Conservation (phyloP, 129 eudicot genomes). For the Flaveria sonorensis region DNA sequence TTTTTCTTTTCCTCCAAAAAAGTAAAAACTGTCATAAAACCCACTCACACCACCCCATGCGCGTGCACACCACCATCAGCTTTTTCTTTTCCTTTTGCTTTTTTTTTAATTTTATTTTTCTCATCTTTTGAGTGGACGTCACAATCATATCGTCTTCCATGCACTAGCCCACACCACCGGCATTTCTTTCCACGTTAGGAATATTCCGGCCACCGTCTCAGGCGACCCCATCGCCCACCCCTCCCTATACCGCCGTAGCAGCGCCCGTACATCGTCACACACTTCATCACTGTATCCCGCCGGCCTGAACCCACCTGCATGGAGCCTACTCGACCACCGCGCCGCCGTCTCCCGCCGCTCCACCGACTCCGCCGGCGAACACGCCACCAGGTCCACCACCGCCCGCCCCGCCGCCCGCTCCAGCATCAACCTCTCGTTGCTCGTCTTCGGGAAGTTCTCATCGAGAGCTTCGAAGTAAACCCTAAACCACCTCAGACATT, state of each 20-base stretch:
- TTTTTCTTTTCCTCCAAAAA: constrained; percentile 30
- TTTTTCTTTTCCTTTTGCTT: constrained; percentile 23
- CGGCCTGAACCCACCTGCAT: constrained; percentile 49
- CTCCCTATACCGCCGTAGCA: constrained; percentile 87
- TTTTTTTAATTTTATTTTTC: constrained; percentile 23
- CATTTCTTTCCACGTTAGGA: constrained; percentile 88
- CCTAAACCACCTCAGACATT: constrained; percentile 84
- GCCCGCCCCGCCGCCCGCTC: constrained; percentile 87
- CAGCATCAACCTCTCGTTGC: constrained; percentile 77
- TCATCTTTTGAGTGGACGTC: constrained; percentile 37
- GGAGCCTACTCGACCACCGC: constrained; percentile 69
- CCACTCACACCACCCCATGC: constrained; percentile 44
- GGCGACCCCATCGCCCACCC: constrained; percentile 85
- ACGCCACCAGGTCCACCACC: constrained; percentile 74
- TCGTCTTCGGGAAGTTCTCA: constrained; percentile 63
- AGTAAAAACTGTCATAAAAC: constrained; percentile 31
- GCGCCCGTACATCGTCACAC: constrained; percentile 85
- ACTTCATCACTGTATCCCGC: constrained; percentile 75
- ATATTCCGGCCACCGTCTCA: constrained; percentile 66
- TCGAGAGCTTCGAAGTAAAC: constrained; percentile 81
- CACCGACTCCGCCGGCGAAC: constrained; percentile 52
- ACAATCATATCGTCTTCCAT: constrained; percentile 72
- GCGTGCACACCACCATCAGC: constrained; percentile 42
- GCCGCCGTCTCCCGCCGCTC: constrained; percentile 82
- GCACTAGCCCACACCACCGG: constrained; percentile 99